Base-by-base conservation (phyloP, 768 basidiomycete genomes). In the Royoungia palumana region DNA sequence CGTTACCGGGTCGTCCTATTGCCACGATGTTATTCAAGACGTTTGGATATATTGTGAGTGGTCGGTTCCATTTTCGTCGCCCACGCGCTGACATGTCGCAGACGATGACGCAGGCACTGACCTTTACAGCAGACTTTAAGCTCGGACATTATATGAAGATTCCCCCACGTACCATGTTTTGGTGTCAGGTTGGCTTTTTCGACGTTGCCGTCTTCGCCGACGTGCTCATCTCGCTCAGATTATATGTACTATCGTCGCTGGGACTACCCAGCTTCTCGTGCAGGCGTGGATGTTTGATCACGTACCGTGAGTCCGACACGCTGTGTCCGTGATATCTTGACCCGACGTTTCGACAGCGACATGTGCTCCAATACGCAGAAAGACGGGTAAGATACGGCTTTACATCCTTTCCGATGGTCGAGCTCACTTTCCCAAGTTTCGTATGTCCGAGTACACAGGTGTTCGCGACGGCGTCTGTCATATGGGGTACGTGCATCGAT, bases 1-100 rank as follows among this genome's bases (percentile, higher is more conserved):
- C 77, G 21, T 75, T 88, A 35, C 90, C 89, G 12, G 89, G 90
- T 2, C 78, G 78, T 14, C 87, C 89, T 6, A 64, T 90, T 47
- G 88, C 89, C 0, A 87, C 82, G 76, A 89, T 91, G 88, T 72
- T 90, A 72, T 89, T 89, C 77, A 90, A 88, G 78, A 86, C 85
- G 0, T 88, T 76, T 75, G 87, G 88, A 27, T 88, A 87, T 57
- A 82, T 85, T 49, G 82, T 69, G 22, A 30, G 62, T 39, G 34
- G 9, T 22, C 4, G 8, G n/a, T 22, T 8, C 20, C 1, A 6
- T n/a, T 4, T 21, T 19, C 13, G 37, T 3, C 2, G 5, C 27
- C 14, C 0, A 6, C 10, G 3, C 20, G 27, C 47, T 57, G n/a
- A 63, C 2, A 10, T 6, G 21, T 45, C 25, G 25, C 20, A 57